A percentile compares a stretch with the other conserved stretches of the same genome.
Conservation (phyloP, 176 grass and related monocot species). For the Ensete glaucum region DNA sequence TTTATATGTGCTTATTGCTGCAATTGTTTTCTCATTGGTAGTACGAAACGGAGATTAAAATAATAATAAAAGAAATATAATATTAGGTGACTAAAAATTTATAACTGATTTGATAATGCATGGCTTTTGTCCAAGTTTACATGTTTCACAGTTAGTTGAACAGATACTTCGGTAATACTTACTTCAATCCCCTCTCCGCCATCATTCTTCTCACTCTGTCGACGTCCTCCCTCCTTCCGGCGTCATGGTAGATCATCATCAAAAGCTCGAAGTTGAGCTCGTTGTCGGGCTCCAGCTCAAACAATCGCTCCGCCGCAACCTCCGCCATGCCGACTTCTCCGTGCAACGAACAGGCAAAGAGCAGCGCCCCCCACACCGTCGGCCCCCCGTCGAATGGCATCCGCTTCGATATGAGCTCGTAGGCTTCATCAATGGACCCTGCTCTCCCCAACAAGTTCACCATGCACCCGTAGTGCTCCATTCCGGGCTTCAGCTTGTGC, state of each 20-base stretch:
- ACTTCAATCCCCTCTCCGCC: constrained; percentile 27
- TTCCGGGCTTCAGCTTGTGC: constrained; percentile 28
- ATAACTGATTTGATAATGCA: too few relatives aligned
- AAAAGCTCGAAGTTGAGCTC: constrained; percentile 28
- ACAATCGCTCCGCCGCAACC: constrained; percentile 17
- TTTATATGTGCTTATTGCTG: too few relatives aligned
- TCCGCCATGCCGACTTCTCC: constrained; percentile 25
- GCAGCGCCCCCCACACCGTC: constrained; percentile 29
- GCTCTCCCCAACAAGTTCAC: constrained; percentile 52
- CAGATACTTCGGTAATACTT: neutral
- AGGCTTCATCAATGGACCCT: constrained; percentile 36
- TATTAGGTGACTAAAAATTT: too few relatives aligned
- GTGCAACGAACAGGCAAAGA: constrained; percentile 37
- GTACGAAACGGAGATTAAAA: too few relatives aligned
- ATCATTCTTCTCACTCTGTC: constrained; percentile 34
- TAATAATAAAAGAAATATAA: too few relatives aligned
- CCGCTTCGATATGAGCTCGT: constrained; percentile 26
- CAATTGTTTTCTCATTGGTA: too few relatives aligned
- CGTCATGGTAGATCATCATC: constrained; percentile 26
- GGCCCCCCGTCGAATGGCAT: constrained; percentile 25
- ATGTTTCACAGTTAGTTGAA: neutral
- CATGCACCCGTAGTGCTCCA: constrained; percentile 37
- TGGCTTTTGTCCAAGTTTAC: too few relatives aligned
- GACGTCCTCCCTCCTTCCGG: constrained; percentile 18
- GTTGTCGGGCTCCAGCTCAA: constrained; percentile 43